Conservation (phyloP, 805 yeast species). For the Helenozyma rhizophorensis region DNA sequence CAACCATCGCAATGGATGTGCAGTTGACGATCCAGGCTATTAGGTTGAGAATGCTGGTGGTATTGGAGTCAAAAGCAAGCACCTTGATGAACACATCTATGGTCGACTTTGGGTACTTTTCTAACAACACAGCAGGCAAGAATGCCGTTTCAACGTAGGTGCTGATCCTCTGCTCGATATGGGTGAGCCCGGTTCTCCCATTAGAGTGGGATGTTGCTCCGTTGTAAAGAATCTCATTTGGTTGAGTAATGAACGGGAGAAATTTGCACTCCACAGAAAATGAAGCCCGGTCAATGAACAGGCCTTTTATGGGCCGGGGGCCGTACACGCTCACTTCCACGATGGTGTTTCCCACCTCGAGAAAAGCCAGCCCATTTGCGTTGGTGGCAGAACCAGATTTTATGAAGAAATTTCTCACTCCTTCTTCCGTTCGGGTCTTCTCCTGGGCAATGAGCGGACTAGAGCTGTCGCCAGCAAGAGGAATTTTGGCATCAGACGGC, state of each 20-base stretch:
- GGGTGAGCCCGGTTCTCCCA: constrained; percentile 32
- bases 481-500: constrained; percentile 58
- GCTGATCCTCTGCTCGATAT: constrained; percentile 45
- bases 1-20: constrained; percentile 70
- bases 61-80: constrained; percentile 39
- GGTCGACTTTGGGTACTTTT: constrained; percentile 84
- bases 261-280: constrained; percentile 58
- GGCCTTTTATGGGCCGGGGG: constrained; percentile 79
- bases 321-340: constrained; percentile 77
- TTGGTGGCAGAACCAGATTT: constrained; percentile 63
- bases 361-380: constrained; percentile 77
- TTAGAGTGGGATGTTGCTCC: constrained; percentile 15
- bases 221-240: constrained; percentile 27
- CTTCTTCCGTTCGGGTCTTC: constrained; percentile 3
- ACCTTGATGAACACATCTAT: constrained; percentile 74
- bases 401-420: constrained; percentile 41
- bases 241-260: constrained; percentile 46
- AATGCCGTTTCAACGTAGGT: constrained; percentile 50
- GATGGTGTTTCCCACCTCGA: constrained; percentile 62
- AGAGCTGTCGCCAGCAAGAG: constrained; percentile 15
- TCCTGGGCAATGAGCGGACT: constrained; percentile 1
- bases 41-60: constrained; percentile 31
- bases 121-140: constrained; percentile 51
- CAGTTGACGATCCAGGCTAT: constrained; percentile 55
- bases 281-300: constrained; percentile 63